Evolutionary conservation across 176 grass and related monocot genomes (phyloP).

Genomic region (Chrysopogon serrulatus): DNA sequence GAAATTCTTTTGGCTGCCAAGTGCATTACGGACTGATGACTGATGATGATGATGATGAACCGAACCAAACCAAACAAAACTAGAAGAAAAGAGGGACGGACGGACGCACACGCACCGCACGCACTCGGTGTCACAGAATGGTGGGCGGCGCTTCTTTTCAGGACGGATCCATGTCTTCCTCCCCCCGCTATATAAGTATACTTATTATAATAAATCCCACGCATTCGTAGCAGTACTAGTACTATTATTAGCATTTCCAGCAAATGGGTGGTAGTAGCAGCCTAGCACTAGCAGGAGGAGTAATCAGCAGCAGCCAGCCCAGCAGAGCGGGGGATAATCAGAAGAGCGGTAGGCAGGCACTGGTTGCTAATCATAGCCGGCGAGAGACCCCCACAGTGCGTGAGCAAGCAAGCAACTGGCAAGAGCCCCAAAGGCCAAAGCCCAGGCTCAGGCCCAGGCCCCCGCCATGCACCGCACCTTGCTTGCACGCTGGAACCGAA

Average conservation of each 20-base stretch:
- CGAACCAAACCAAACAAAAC: neutral
- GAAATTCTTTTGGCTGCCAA: neutral
- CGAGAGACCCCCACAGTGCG: neutral
- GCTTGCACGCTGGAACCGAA: neutral
- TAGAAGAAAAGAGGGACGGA: neutral
- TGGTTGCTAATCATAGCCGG: slow-evolving; percentile 12
- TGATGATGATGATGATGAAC: neutral
- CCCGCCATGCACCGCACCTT: too few species aligned
- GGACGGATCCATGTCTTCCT: slow-evolving; percentile 15
- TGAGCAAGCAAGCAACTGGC: neutral
- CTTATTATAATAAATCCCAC: too few species aligned
- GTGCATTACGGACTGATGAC: neutral
- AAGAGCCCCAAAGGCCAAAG: too few species aligned
- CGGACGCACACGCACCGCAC: too few species aligned
- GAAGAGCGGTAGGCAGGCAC: neutral
- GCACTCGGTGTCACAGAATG: too few species aligned
- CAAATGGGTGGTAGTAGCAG: neutral
- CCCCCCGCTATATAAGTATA: neutral
- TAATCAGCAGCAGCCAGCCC: neutral
- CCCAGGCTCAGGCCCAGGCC: too few species aligned
- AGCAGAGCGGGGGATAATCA: neutral
- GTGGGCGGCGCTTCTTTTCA: slow-evolving; percentile 46
- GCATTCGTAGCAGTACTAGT: neutral
- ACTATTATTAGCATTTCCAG: neutral
- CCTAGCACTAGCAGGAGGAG: too few species aligned